phyloP scores from a whole-genome alignment of 805 yeast genomes.

The Candida vartiovaarae region DNA sequence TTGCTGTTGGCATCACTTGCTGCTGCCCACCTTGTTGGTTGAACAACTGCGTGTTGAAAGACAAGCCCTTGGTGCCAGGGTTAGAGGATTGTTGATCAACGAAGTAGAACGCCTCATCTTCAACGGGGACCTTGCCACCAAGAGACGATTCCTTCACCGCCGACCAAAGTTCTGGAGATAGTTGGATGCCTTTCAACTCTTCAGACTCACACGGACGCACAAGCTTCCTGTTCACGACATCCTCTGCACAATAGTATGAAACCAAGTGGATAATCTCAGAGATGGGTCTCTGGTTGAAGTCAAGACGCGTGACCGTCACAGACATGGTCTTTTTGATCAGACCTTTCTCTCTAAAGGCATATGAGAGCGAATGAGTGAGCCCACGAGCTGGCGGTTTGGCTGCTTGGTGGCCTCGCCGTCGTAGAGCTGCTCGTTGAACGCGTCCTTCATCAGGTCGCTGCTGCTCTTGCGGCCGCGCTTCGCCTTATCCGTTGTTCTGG shows the following conservation, averaged over 20 bases:
- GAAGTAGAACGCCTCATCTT: constrained; percentile 43
- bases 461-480: constrained; percentile 2
- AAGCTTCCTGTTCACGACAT: constrained; percentile 54
- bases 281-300: constrained; percentile 9
- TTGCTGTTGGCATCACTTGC: too few relatives aligned
- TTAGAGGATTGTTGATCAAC: constrained; percentile 28
- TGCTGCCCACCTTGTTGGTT: too few relatives aligned
- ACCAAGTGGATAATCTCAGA: constrained; percentile 56
- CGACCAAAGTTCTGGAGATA: constrained; percentile 42
- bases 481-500: constrained; percentile 1
- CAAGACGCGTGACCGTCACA: constrained; percentile 17
- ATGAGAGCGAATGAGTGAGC: constrained; percentile 52
- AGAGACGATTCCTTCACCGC: constrained; percentile 53
- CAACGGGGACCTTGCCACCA: constrained; percentile 45
- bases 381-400: constrained; percentile 37
- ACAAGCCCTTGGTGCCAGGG: constrained; percentile 15
- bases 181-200: constrained; percentile 39
- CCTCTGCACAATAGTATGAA: constrained; percentile 71
- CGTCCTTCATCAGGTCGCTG: neutral
- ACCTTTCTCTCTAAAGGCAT: constrained; percentile 64
- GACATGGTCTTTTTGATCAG: constrained; percentile 79
- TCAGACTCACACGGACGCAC: constrained; percentile 50
- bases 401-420: neutral
- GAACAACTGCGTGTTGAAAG: constrained; percentile 12
- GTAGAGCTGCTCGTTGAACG: neutral